Conservation (phyloP, 1,284 basidiomycete genomes). For the Thelephora terrestris region DNA sequence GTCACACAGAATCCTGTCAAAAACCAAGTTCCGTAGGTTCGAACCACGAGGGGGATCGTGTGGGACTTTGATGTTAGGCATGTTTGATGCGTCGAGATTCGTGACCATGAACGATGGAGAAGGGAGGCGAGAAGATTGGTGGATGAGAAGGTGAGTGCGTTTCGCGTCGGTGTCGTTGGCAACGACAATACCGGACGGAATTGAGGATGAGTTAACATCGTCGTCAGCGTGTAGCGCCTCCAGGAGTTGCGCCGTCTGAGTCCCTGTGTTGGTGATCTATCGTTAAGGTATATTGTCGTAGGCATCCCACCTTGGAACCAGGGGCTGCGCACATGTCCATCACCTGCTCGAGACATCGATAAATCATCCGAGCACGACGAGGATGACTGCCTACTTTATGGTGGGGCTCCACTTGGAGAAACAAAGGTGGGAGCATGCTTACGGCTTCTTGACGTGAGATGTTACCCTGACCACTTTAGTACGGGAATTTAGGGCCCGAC, state of each 20-base stretch:
- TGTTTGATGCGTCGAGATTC: constrained; percentile 90
- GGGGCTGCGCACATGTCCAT: constrained; percentile 99
- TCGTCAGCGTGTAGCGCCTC: constrained; percentile 78
- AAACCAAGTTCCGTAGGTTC: constrained; percentile 45
- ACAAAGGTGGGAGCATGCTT: constrained; percentile 95
- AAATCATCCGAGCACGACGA: neutral
- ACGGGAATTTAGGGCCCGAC: neutral
- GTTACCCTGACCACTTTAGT: constrained; percentile 58
- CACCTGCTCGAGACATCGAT: constrained; percentile 37
- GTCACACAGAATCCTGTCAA: constrained; percentile 93
- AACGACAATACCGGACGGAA: constrained; percentile 71
- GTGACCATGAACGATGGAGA: constrained; percentile 92
- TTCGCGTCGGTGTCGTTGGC: constrained; percentile 93
- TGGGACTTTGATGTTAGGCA: constrained; percentile 63
- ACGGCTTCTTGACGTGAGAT: constrained; percentile 96
- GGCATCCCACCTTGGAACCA: constrained; percentile 71
- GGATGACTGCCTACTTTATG: constrained; percentile 48
- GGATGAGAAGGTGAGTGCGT: constrained; percentile 93
- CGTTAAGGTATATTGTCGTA: neutral
- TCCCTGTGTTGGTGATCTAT: constrained; percentile 7
- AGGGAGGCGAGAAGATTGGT: constrained; percentile 93
- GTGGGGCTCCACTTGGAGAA: constrained; percentile 90
- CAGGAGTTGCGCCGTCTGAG: constrained; percentile 84
- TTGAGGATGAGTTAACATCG: constrained; percentile 47
- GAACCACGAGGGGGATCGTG: constrained; percentile 13